Conservation (phyloP, 768 basidiomycete genomes). For the Boletus vermiculosoides region DNA sequence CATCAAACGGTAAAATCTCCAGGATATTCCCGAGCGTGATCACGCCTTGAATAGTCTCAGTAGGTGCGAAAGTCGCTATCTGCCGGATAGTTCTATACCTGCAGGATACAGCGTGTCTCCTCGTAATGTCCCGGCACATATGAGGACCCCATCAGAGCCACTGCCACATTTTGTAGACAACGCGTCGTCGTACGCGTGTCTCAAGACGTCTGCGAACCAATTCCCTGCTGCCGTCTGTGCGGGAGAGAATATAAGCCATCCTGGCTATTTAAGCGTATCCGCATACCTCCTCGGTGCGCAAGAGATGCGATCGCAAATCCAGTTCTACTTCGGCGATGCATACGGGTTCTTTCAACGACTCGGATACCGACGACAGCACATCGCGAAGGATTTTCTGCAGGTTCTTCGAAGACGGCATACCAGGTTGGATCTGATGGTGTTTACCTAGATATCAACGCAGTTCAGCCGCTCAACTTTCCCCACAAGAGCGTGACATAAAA, state of each 20-base stretch:
- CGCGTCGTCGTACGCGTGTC: conserved; percentile 79
- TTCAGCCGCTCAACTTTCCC: not conserved
- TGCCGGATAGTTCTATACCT: conserved; percentile 41
- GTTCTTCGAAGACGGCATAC: conserved; percentile 50
- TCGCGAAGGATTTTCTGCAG: conserved; percentile 59
- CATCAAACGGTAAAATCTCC: conserved; percentile 88
- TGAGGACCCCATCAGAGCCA: conserved; percentile 77
- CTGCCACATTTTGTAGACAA: conserved; percentile 54
- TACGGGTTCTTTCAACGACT: conserved; percentile 69
- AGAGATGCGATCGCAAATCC: conserved; percentile 71
- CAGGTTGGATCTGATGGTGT: conserved; percentile 60
- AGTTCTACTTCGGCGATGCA: conserved; percentile 67
- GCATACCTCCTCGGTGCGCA: conserved; percentile 69
- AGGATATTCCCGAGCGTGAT: conserved; percentile 84
- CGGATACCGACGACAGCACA: conserved; percentile 66
- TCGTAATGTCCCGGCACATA: conserved; percentile 80
- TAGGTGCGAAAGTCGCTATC: not conserved
- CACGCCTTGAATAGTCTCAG: conserved; percentile 43
- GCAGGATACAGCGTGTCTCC: conserved; percentile 86
- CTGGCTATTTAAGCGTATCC: not conserved
- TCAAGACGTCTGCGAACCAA: conserved; percentile 83
- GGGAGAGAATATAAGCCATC: not conserved
- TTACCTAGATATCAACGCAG: conserved; percentile 47
- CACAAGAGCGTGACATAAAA: not conserved
- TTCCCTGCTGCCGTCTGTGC: conserved; percentile 66